Base-by-base conservation (phyloP, 352 stramenopile genomes). In the Globisporangium okanoganense region DNA sequence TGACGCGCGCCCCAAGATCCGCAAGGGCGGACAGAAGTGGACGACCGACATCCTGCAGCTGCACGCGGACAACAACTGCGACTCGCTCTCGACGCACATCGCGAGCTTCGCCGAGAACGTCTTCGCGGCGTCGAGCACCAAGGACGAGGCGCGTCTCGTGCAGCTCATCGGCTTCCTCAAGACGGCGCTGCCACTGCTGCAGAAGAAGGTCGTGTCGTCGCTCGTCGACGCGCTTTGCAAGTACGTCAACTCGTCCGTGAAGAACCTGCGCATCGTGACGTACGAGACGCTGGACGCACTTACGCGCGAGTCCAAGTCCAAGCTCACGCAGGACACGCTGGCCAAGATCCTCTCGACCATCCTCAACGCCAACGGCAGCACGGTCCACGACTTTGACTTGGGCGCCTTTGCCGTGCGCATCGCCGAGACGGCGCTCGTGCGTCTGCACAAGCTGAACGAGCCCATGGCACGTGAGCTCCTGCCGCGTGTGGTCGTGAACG, bases 81-180 rank as follows among this genome's bases (percentile, higher is more conserved):
- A 95, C 62, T 65, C 79, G 31, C 78, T 95, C 18, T 94, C 87
- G 14, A 95, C 82, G 27, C 87, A 95, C 70, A 93, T 94, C 47
- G 87, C 87, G 27, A 90, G 82, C 67, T 95, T 95, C 63, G 77
- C 78, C 4, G 82, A 92, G 69, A 94, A 94, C 63, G 83, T 94
- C 16, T 82, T 95, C 14, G 71, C 79, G 8, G 71, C 75, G 20
- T 76, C 73, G 3, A 81, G 76, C 38, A 70, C 70, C 36, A 94
- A 94, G 62, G 83, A 93, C 55, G 82, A 91, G 29, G 74, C 86
- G 56, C 69, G 77, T 1, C 73, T 94, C 16, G 77, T 95, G 59
- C 73, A 86, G 65, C 78, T 95, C 56, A 77, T 95, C 27, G 82
- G 76, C 3, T 95, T 95, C 57, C 75, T 95, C 44, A 92, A 92